A percentile compares a stretch with the other conserved stretches of the same genome.
These are phyloP conservation scores for Beta macrorhiza DNA, from an alignment of 179 eudicot genomes.

Conservation along the genomic window DNA sequence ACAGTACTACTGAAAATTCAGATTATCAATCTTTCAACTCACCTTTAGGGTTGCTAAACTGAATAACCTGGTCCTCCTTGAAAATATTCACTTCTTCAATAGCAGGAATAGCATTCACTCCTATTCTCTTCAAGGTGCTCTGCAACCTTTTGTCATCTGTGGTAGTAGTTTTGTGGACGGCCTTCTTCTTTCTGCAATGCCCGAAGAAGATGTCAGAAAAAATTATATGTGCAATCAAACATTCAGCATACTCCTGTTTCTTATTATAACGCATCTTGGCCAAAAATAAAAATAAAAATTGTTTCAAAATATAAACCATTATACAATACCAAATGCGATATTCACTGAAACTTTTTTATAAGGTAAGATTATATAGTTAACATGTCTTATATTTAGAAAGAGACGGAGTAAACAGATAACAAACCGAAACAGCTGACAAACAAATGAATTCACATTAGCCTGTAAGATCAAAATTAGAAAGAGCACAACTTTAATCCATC, in stretches of 20 bases:
- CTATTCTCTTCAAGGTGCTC: constrained; percentile 86
- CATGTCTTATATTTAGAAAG: too few species aligned
- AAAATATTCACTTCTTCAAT: constrained; percentile 94
- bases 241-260: too few species aligned
- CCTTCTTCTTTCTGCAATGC: constrained; percentile 85
- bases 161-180: constrained; percentile 91
- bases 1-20: too few species aligned
- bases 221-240: not conserved
- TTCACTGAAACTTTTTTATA: too few species aligned
- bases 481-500: not conserved
- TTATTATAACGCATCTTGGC: too few species aligned
- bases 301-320: too few species aligned
- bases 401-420: not conserved
- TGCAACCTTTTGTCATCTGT: constrained; percentile 94
- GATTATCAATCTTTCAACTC: not conserved
- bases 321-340: too few species aligned
- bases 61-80: constrained; percentile 88
- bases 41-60: constrained; percentile 80
- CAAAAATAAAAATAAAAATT: too few species aligned
- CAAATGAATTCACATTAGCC: not conserved
- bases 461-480: too few species aligned
- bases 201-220: not conserved
- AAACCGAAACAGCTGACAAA: not conserved
- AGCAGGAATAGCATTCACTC: constrained; percentile 79
- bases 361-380: too few species aligned